Evolutionary conservation across 768 basidiomycete species (phyloP), one percentile per base, ranked within the genome.

Genomic region (Boletus eberwhitei): DNA sequence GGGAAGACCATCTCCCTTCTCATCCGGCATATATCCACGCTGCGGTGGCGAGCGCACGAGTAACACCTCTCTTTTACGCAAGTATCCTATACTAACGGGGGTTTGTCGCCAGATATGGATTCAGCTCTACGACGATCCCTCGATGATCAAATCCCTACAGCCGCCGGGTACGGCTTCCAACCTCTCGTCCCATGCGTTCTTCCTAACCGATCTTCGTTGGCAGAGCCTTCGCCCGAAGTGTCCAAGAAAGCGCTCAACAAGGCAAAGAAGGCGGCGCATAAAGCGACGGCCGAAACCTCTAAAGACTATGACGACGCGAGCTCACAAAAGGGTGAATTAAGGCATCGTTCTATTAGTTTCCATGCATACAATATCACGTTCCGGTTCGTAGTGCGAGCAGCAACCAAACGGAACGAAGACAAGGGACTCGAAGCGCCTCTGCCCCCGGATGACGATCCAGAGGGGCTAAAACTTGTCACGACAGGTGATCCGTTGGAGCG

Each of bases 231-330:
- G 9, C 34, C 52, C 8, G 68, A 70, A 37, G 38, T 56, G 5
- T 86, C 85, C 71, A 90, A 90, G 70, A 90, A 91, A 67, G 88
- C 88, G 0, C 86, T 86, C 67, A 91, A 90, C 72, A 93, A 89
- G 69, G 90, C 89, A 13, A 93, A 91, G 73, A 93, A 90, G 68
- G 80, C 86, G 0, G 85, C 85, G 1, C 77, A 78, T 58, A 88
- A 64, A 48, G 69, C 85, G 63, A 75, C 75, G 0, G 77, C 81
- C 57, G 88, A 87, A 34, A 52, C 56, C 11, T 36, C 62, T 17
- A 68, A 48, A 24, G 62, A 63, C 39, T 21, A 31, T 48, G 87
- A 88, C 42, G 72, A 65, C 40, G 48, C 60, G 35, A 60, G 41
- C 62, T 48, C 72, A 52, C 89, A 90, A 72, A 91, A 91, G 75